Base-by-base conservation (phyloP, 176 grass and related monocot species). In the Carex littledalei region DNA sequence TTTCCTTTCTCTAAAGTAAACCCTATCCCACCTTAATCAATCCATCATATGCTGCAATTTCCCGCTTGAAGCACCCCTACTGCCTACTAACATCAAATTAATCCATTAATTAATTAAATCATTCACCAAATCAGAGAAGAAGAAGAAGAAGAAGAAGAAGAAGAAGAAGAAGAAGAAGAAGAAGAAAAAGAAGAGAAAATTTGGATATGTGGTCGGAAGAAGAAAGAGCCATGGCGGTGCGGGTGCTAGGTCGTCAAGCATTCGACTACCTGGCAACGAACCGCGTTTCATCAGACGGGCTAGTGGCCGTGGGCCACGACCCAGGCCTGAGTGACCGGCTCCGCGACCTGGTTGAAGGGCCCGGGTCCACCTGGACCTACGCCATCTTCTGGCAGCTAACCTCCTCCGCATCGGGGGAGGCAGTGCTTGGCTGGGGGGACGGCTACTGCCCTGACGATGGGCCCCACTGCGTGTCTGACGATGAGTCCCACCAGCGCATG, bases 351-450 rank as follows among this genome's bases (percentile, higher is more conserved):
- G 95, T 97, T 8, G 92, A 97, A 66, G 61, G 85, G 9, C 60
- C 73, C 11, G 67, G 78, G 5, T 16, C 74, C 50, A 31, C 79
- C 13, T 97, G 95, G 95, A 80, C 78, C 3, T 93, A 93, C 84
- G 92, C 90, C 67, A 93, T 97, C 72, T 94, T 94, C 87, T 97
- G 94, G 94, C 94, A 93, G 81, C 84, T 87, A 82, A 93, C 94
- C 41, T 81, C 90, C 62, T 54, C 88, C 17, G 50, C 45, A 13
- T 57, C 26, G 55, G 74, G 82, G 75, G 77, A 18, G 79, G 82
- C 37, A 21, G 84, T 94, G 83, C 91, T 94, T 62, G 79, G 84
- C 3, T 98, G 95, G 95, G 95, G 92, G 56, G 95, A 97, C 71
- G 95, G 95, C 0, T 91, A 94, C 91, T 97, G 91, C 90, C 87